A percentile compares a stretch with the other conserved stretches of the same genome.
Evolutionary conservation across 495 filamentous ascomycete genomes (phyloP).

Genomic region (Aspergillus sclerotiicarbonarius): DNA sequence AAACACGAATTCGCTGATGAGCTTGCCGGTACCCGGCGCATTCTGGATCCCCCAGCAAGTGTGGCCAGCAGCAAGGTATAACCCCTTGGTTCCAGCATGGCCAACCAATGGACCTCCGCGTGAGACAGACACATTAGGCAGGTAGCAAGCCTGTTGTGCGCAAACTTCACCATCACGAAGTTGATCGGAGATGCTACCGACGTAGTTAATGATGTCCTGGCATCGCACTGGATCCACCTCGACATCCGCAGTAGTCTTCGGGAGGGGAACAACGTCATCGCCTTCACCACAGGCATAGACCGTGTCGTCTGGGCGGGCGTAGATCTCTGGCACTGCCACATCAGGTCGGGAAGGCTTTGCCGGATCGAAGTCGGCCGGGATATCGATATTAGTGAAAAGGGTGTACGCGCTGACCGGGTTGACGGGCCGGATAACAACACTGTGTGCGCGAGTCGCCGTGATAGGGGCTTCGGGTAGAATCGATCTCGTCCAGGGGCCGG

Average conservation of each 20-base stretch:
- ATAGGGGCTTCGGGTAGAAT: slow-evolving; percentile 77
- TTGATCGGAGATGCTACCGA: slow-evolving; percentile 71
- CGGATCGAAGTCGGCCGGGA: slow-evolving; percentile 60
- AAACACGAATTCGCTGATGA: slow-evolving; percentile 83
- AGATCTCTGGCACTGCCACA: slow-evolving; percentile 84
- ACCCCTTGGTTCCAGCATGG: slow-evolving; percentile 66
- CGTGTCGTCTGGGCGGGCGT: slow-evolving; percentile 81
- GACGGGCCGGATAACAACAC: slow-evolving; percentile 74
- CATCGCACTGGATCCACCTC: slow-evolving; percentile 73
- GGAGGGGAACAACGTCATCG: slow-evolving; percentile 72
- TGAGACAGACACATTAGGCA: slow-evolving; percentile 68
- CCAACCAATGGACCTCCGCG: slow-evolving; percentile 77
- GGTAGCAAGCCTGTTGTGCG: slow-evolving; percentile 88
- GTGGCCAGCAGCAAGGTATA: slow-evolving; percentile 86
- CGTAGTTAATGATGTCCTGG: slow-evolving; percentile 84
- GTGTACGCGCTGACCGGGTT: slow-evolving; percentile 81
- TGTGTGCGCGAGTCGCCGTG: slow-evolving; percentile 80
- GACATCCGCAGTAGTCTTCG: slow-evolving; percentile 73
- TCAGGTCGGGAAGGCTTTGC: slow-evolving; percentile 52
- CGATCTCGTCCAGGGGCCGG: slow-evolving; percentile 84
- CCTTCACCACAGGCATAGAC: slow-evolving; percentile 95
- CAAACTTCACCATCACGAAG: slow-evolving; percentile 74
- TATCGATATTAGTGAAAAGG: slow-evolving; percentile 83
- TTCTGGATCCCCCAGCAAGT: slow-evolving; percentile 99
- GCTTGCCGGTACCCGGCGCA: slow-evolving; percentile 83